Evolutionary conservation across 192 early-diverging fungal genomes (phyloP), one percentile per base, ranked within the genome.

Genomic region (Geranomyces michiganensis): DNA sequence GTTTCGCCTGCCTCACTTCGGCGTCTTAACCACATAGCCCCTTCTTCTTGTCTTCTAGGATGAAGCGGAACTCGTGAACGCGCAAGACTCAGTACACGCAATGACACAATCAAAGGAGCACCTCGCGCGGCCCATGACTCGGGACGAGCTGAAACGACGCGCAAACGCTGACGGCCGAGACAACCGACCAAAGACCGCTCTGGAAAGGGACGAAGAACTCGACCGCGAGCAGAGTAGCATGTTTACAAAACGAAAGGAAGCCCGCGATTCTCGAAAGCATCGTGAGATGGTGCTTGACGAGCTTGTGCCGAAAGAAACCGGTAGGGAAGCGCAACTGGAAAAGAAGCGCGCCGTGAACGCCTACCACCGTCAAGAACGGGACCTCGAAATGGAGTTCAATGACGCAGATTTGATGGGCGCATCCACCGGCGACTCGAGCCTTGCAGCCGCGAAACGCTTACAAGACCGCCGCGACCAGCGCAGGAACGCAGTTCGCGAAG

Each of bases 251-350:
- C 51, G 51, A 3, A 53, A 56, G 70, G 65, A 75, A 67, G 46
- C 74, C 69, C 56, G 68, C 14, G 32, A 48, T 10, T 46, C 72
- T 27, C 81, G 84, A 30, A 77, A 85, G 44, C 61, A 71, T 29
- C 79, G 84, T n/a, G 88, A 90, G 47, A 73, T 62, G 12, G 79
- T 75, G 15, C 43, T 93, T 22, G 89, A 93, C 22, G 90, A 91
- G 72, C 64, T 91, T 0, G 87, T 78, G 4, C 92, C 92, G 17
- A 90, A 87, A 62, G 81, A 79, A 22, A 90, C 89, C 1, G 84
- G 79, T 17, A 76, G 89, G 13, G 89, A 91, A 62, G 90, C 90
- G 0, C 76, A 79, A 60, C 22, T 90, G 0, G 90, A 85, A 26
- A 91, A 93, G 59, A 70, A 76, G 27, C 78, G 83, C n/a, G 82